phyloP scores from a whole-genome alignment of 352 stramenopile species.

The Phytophthora litchii region DNA sequence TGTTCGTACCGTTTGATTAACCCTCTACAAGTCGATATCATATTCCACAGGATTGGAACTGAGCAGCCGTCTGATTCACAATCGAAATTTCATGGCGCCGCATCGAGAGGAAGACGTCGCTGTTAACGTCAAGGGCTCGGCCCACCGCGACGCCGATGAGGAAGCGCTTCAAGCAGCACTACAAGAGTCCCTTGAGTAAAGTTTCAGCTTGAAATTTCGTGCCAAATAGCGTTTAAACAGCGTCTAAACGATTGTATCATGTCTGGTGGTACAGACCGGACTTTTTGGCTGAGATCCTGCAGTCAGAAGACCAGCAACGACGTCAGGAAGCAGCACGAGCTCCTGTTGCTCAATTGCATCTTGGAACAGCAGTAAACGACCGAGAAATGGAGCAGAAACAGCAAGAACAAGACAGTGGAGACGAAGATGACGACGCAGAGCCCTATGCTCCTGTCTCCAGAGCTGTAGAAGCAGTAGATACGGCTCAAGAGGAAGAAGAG shows the following conservation, averaged over 20 bases:
- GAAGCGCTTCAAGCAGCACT: constrained; percentile 73
- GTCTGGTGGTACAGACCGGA: constrained; percentile 44
- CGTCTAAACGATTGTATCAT: constrained; percentile 11
- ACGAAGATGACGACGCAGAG: constrained; percentile 15
- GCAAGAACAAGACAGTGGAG: constrained; percentile 27
- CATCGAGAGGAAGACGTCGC: constrained; percentile 17
- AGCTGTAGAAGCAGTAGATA: neutral
- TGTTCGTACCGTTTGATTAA: constrained; percentile 9
- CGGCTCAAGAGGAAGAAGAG: constrained; percentile 24
- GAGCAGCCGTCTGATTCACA: constrained; percentile 8
- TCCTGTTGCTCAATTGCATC: neutral
- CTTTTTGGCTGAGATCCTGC: constrained; percentile 74
- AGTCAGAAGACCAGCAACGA: constrained; percentile 46
- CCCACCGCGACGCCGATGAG: constrained; percentile 68
- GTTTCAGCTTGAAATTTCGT: constrained; percentile 7
- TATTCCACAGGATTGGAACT: constrained; percentile 4
- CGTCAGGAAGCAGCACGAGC: constrained; percentile 1
- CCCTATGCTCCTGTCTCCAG: neutral
- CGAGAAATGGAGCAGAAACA: constrained; percentile 20
- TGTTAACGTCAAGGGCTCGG: constrained; percentile 17
- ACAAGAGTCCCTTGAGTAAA: constrained; percentile 64
- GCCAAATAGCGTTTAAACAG: constrained; percentile 1
- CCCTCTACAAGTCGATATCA: constrained; percentile 5
- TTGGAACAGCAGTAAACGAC: constrained; percentile 12
- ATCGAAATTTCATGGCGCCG: constrained; percentile 27